Evolutionary conservation across 164 flowering plant species (phyloP).

Genomic region (Brasenia schreberi): DNA sequence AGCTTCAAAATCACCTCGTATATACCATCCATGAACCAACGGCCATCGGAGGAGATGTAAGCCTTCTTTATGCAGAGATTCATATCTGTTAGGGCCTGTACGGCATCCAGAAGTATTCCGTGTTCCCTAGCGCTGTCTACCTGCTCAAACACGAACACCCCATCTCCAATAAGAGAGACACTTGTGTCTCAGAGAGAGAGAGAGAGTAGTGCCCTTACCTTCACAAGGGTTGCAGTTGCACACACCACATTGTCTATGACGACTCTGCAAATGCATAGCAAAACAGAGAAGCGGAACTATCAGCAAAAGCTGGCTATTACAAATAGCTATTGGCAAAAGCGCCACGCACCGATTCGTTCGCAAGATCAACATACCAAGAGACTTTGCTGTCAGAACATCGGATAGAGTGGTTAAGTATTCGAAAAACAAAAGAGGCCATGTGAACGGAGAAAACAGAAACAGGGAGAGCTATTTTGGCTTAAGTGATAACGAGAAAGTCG

Average conservation of each 20-base stretch:
- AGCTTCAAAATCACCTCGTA: not conserved
- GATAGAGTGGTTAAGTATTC: not conserved
- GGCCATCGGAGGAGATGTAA: constrained; percentile 90
- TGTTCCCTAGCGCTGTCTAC: constrained; percentile 28
- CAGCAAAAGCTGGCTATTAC: not conserved
- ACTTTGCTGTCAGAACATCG: not conserved
- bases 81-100: constrained; percentile 77
- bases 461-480: not conserved
- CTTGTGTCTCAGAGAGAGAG: not conserved
- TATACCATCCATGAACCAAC: constrained; percentile 97
- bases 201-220: constrained; percentile 32
- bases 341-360: not conserved
- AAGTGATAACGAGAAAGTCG: not conserved
- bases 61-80: constrained; percentile 66
- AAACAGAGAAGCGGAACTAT: not conserved
- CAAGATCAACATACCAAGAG: not conserved
- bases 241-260: constrained; percentile 86
- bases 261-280: constrained; percentile 45
- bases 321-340: not conserved
- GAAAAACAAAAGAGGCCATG: not conserved
- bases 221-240: constrained; percentile 56
- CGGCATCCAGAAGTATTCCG: constrained; percentile 64
- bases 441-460: not conserved
- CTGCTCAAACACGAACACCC: constrained; percentile 6
- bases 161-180: not conserved